Base-by-base conservation (phyloP, 208 protist species). In the Jaenimonas drosophilae region DNA sequence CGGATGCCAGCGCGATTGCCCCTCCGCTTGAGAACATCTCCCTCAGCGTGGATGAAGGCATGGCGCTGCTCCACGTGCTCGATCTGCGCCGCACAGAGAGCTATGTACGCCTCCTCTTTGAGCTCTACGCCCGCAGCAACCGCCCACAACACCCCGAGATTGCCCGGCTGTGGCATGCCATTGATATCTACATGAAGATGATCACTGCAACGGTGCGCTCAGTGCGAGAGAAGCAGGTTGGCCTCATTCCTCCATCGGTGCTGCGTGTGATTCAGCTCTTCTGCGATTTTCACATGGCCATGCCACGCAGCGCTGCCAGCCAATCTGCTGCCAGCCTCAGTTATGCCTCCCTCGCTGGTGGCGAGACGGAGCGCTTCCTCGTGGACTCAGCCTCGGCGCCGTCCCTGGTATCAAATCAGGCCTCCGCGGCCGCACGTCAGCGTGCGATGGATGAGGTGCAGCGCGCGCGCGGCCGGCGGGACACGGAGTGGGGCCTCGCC, bases 301-400 rank as follows among this genome's bases (percentile, higher is more conserved):
- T 68, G 37, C 36, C 54, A 12, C 54, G 69, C n/a, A 56, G 47
- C 41, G 38, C 19, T 12, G 51, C 48, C 37, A 24, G 37, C 37
- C 23, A 7, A 11, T 24, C 37, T 6, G 23, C 37, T 7, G 6
- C 9, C 7, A 11, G 6, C 16, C 37, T 42, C 37, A 42, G 24
- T 17, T 31, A n/a, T n/a, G n/a, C 26, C 7, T n/a, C 31, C 12
- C 39, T 37, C 49, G 59, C 21, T 44, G 45, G 9, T 4, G 56
- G 59, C 0, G 76, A 85, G 60, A 90, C 81, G 29, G 81, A 90
- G 57, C 73, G 75, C 34, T 90, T 90, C 41, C 57, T 90, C 44
- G 23, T 54, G 29, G 73, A 66, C 19, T 62, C 73, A 37, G 66
- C 61, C 7, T 70, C 45, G 20, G 6, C 70, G 32, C 68, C 70